Evolutionary conservation across 257 asterid genomes (phyloP), one percentile per base, ranked within the genome.

Genomic region (Linderniella brevidens): DNA sequence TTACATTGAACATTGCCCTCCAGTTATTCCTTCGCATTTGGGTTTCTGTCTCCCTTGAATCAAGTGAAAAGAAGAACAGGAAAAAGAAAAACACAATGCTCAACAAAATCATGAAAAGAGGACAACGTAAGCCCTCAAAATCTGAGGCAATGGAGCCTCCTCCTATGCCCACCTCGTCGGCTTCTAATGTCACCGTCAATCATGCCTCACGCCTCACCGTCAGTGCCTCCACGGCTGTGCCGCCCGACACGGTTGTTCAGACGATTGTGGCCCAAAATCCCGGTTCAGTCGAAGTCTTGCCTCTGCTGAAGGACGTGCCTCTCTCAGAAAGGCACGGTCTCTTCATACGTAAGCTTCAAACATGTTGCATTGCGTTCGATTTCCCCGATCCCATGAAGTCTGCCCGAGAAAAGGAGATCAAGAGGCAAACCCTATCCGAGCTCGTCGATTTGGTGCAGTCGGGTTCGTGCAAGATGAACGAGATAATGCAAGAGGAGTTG

Each of bases 401-500:
- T 69, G 46, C 48, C 48, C 64, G 70, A 65, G 96, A 86, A 50
- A 82, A 77, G 64, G 93, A 82, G 63, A 74, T 74, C n/a, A 82
- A 86, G 53, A 63, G 73, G 58, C 85, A 68, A 46, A 66, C 86
- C 8, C 61, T 86, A 29, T 64, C 46, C 9, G 96, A 86, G 60
- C 77, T 86, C 8, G 80, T 79, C 17, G 96, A 82, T 59, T 77
- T 67, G 40, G 51, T 79, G 32, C 92, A 82, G 56, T 79, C 84
- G 8, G 75, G 80, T 53, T 53, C 69, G 0, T 69, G 68, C 41
- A 79, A 64, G 62, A 53, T 86, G 0, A 62, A 70, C 11, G 94
- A 86, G 56, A 39, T 18, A 40, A 73, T 70, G 66, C 96, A 82
- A 49, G 83, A 74, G 43, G 94, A 82, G 55, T 64, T 82, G 90